Conservation (phyloP, 2,329 filamentous ascomycete species). For the Aureobasidium leucospermi region DNA sequence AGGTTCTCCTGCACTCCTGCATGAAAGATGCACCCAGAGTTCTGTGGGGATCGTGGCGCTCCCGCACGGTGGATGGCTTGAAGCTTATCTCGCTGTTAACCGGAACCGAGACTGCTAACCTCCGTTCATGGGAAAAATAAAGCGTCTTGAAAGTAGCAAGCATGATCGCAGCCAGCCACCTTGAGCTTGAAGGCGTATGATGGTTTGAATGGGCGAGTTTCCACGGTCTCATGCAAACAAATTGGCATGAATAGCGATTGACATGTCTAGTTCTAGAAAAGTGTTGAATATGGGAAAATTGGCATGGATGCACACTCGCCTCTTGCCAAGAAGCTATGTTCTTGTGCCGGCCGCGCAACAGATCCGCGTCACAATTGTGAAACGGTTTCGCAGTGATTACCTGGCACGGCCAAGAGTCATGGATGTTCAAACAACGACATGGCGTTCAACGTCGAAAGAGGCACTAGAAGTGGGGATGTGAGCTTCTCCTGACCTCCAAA, state of each 20-base stretch:
- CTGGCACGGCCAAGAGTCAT: background rate
- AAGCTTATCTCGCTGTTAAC: conserved; percentile 1
- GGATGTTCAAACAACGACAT: conserved; percentile 5
- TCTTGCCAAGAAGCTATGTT: background rate
- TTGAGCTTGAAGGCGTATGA: background rate
- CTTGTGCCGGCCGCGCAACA: conserved; percentile 4
- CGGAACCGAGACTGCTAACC: conserved; percentile 5
- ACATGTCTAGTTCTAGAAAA: background rate
- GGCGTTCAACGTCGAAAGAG: conserved; percentile 1
- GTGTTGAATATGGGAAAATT: conserved; percentile 1
- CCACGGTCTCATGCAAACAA: background rate
- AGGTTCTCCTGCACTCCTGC: background rate
- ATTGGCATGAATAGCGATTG: background rate
- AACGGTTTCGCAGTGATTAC: conserved; percentile 13
- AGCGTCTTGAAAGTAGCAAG: background rate
- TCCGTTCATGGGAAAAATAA: background rate
- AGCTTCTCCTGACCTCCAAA: conserved; percentile 5
- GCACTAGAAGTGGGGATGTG: conserved; percentile 1
- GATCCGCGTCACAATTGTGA: conserved; percentile 7
- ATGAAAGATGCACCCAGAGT: background rate
- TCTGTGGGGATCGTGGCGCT: conserved; percentile 3
- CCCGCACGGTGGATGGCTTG: background rate
- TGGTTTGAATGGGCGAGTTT: too few relatives aligned
- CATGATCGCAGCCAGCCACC: background rate
- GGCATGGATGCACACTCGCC: background rate